phyloP scores from a whole-genome alignment of 2,329 filamentous ascomycete species.

The Aspergillus udagawae region DNA sequence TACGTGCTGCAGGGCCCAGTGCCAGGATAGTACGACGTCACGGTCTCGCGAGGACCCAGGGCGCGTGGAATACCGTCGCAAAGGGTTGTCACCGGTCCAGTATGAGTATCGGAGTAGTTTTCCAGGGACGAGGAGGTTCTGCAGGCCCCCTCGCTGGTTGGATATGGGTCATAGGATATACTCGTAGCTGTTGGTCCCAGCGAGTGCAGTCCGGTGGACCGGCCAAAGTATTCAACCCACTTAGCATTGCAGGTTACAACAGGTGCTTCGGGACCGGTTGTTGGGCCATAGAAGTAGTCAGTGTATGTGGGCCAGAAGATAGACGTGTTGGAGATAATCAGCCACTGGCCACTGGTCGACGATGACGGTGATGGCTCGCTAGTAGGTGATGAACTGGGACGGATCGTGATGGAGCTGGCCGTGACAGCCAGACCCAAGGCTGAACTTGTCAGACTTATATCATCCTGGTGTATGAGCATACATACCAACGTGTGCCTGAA shows the following conservation, averaged over 20 bases:
- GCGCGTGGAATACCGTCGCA: slow-evolving; percentile 19
- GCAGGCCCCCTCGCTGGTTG: slow-evolving; percentile 17
- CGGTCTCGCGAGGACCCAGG: slow-evolving; percentile 13
- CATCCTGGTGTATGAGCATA: neutral
- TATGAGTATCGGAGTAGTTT: slow-evolving; percentile 13
- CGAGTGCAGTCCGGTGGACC: slow-evolving; percentile 11
- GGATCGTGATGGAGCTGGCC: neutral
- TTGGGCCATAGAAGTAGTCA: slow-evolving; percentile 22
- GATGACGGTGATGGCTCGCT: neutral
- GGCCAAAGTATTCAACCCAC: slow-evolving; percentile 16
- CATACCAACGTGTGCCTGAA: neutral
- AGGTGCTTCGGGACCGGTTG: slow-evolving; percentile 15
- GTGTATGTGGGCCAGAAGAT: slow-evolving; percentile 24
- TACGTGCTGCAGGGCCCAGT: slow-evolving; percentile 13
- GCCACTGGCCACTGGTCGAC: slow-evolving; percentile 28
- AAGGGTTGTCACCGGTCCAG: slow-evolving; percentile 18
- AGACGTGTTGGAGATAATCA: slow-evolving; percentile 14
- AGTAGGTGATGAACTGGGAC: neutral
- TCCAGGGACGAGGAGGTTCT: slow-evolving; percentile 9
- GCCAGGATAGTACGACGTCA: slow-evolving; percentile 16
- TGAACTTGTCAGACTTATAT: neutral
- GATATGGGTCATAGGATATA: slow-evolving; percentile 9
- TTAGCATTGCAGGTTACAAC: slow-evolving; percentile 18
- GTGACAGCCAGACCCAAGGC: neutral
- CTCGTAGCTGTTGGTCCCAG: slow-evolving; percentile 14